Base-by-base conservation (phyloP, 768 basidiomycete genomes). In the Suillus americanus region DNA sequence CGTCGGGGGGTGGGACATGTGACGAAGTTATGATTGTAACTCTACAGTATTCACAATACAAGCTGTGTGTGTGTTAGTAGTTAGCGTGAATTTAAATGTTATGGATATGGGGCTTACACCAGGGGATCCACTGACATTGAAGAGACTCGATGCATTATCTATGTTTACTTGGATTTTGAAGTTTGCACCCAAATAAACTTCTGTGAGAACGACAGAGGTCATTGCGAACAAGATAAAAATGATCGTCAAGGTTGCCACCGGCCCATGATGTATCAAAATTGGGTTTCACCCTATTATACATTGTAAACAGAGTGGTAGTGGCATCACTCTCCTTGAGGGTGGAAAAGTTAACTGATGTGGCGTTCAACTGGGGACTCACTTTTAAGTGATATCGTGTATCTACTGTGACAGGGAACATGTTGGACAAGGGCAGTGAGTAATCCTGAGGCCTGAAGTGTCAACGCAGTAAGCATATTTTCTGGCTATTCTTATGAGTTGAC, bases 21-120 rank as follows among this genome's bases (percentile, higher is more conserved):
- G n/a, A n/a, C n/a, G n/a, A n/a, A n/a, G n/a, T n/a, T n/a, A n/a
- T n/a, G n/a, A n/a, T n/a, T n/a, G n/a, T n/a, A n/a, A n/a, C n/a
- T n/a, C n/a, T n/a, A n/a, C n/a, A n/a, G n/a, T 23, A 33, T 40
- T 63, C 53, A 63, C 62, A 63, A 43, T 20, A 63, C 53, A 28
- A 63, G 37, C 62, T 63, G 62, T 35, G n/a, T 23, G 35, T 35
- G n/a, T 23, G 35, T 35, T 18, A 46, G n/a, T 46, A 12, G n/a
- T 46, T 12, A 46, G 45, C 9, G 10, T 23, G 9, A 56, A 28
- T 30, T 14, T 30, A 20, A 2, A 20, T 30, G 4, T 5, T 5
- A 12, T 7, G 60, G n/a, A 20, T 28, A 25, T 12, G 6, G 13
- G 14, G 30, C 62, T 56, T 51, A 63, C 62, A 33, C 62, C 62